Evolutionary conservation across 2,329 filamentous ascomycete genomes (phyloP), one percentile per base, ranked within the genome.

Genomic region (Microdochium nivale): DNA sequence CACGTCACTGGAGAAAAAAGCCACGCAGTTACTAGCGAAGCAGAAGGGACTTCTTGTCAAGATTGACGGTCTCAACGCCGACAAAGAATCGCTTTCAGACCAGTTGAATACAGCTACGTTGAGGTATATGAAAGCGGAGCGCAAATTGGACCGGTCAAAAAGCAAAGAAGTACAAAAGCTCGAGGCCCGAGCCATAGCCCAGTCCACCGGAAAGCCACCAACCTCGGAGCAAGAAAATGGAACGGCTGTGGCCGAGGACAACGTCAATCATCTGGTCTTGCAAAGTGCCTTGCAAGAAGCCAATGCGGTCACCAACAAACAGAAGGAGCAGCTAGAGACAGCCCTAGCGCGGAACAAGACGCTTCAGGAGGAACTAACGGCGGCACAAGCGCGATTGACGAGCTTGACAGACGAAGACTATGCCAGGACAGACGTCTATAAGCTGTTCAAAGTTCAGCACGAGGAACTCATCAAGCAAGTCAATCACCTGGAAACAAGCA

Each of bases 91-190:
- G 59, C 76, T 96, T 3, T 89, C 89, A 47, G 88, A 94, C 62
- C 87, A 92, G 55, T 76, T 97, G 21, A 92, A 97, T 64, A 86
- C 83, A 32, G 94, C 92, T 16, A 95, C 90, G 4, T 76, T 95
- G 53, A 83, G 94, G 57, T 97, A 95, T 63, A 89, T 97, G 74
- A 88, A 95, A 59, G 94, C 94, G 0, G 94, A 99, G 67, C 95
- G 95, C 73, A 94, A 90, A 66, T 76, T 97, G 50, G 94, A 99
- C 66, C 83, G 94, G 44, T 82, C 87, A 24, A 92, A 89, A 68
- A 99, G 94, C 64, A 74, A 84, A 16, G 90, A 95, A 52, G 90
- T 96, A 1, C 88, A 91, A 55, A 96, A 95, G 66, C 71, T 99
- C 54, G 94, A 97, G 66, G 87, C 90, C 61, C 89, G 96, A 69